Conservation (phyloP, 2,329 filamentous ascomycete genomes). For the Anthostomella pinea region DNA sequence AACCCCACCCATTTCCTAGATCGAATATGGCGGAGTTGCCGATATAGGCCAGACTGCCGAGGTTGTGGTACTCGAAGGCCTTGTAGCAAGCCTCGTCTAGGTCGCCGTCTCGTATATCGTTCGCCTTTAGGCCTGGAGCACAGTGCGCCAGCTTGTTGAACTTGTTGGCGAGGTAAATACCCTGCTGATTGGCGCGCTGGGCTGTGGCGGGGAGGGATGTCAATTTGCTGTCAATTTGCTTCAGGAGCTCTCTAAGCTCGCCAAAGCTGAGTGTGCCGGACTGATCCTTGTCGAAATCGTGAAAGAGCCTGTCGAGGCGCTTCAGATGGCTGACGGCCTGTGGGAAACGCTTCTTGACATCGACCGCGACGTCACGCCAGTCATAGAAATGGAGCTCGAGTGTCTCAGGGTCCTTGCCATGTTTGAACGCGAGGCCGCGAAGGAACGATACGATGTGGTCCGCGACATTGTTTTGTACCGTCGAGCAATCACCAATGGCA, state of each 20-base stretch:
- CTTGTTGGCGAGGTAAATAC: conserved; percentile 86
- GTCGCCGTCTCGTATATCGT: conserved; percentile 84
- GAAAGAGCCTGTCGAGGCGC: conserved; percentile 86
- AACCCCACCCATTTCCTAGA: conserved; percentile 70
- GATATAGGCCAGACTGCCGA: conserved; percentile 90
- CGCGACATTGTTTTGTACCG: conserved; percentile 95
- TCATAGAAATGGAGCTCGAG: conserved; percentile 82
- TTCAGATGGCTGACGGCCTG: conserved; percentile 85
- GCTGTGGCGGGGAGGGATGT: conserved; percentile 93
- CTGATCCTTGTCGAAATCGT: conserved; percentile 88
- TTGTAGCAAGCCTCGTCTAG: conserved; percentile 90
- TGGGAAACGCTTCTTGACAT: conserved; percentile 85
- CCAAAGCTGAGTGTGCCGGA: conserved; percentile 91
- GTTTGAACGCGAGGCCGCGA: conserved; percentile 85
- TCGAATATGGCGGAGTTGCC: conserved; percentile 97
- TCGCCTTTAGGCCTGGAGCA: conserved; percentile 70
- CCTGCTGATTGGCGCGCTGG: conserved; percentile 94
- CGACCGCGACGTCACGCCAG: conserved; percentile 80
- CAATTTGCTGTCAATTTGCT: conserved; percentile 91
- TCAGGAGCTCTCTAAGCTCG: conserved; percentile 83
- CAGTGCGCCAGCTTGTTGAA: conserved; percentile 86
- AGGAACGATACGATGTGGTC: conserved; percentile 90
- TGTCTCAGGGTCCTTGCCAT: conserved; percentile 84
- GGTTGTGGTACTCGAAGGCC: conserved; percentile 89
- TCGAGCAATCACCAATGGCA: conserved; percentile 92